phyloP scores from a whole-genome alignment of 2,329 filamentous ascomycete species.

The Penicillium sp. region DNA sequence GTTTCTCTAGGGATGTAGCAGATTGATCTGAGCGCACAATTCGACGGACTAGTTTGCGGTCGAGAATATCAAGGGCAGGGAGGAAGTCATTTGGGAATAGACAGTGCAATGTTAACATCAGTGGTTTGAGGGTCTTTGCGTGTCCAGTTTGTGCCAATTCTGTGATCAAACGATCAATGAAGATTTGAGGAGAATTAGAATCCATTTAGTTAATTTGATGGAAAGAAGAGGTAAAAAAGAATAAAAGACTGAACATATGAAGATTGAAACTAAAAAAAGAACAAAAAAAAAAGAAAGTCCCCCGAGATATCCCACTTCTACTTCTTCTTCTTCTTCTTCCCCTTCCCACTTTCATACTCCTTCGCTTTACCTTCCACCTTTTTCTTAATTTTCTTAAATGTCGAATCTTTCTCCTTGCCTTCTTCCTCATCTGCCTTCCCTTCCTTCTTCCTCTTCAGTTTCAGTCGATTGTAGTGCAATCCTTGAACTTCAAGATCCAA shows the following conservation, averaged over 20 bases:
- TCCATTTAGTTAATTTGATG: conserved; percentile 5
- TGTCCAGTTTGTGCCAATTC: conserved; percentile 22
- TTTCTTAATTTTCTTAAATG: background rate
- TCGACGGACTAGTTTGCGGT: conserved; percentile 68
- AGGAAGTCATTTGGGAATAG: conserved; percentile 79
- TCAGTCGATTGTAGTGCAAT: background rate
- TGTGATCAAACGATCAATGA: conserved; percentile 27
- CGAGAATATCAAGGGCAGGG: conserved; percentile 82
- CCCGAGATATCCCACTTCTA: background rate
- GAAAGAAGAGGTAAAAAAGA: background rate
- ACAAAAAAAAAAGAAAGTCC: background rate
- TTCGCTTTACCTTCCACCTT: background rate
- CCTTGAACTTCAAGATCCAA: conserved; percentile 2
- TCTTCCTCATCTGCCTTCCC: background rate
- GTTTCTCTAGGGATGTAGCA: background rate
- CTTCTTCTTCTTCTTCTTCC: background rate
- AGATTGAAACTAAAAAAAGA: background rate
- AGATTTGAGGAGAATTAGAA: conserved; percentile 4
- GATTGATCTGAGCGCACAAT: conserved; percentile 30
- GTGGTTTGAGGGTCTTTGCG: conserved; percentile 44
- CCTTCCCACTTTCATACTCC: background rate
- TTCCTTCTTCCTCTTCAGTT: background rate
- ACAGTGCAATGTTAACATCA: conserved; percentile 78
- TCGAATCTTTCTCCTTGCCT: background rate
- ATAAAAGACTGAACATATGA: background rate